These are phyloP conservation scores for Trematosphaeria pertusa DNA, from an alignment of 2,329 filamentous ascomycete genomes.

Conservation along the genomic window DNA sequence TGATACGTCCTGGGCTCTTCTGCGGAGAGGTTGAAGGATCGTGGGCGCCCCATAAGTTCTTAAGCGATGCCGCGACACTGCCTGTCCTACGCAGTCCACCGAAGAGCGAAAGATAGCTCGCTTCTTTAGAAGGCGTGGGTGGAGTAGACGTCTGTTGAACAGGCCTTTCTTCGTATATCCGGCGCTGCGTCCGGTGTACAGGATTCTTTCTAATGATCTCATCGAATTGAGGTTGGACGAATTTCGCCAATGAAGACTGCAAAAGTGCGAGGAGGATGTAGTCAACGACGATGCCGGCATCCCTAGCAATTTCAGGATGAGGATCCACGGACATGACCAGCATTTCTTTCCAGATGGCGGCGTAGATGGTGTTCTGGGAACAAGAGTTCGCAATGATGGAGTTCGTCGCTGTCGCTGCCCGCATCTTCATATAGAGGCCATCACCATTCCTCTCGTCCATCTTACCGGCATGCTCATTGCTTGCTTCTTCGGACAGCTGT, in stretches of 20 bases:
- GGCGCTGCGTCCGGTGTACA: conserved; percentile 55
- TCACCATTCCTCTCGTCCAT: conserved; percentile 36
- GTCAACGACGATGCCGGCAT: conserved; percentile 85
- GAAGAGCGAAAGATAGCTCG: conserved; percentile 64
- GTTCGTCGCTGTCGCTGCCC: conserved; percentile 18
- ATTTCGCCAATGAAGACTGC: conserved; percentile 74
- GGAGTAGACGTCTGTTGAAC: conserved; percentile 57
- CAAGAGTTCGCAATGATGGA: conserved; percentile 26
- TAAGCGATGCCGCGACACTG: conserved; percentile 69
- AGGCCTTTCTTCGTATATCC: conserved; percentile 35
- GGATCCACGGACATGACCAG: conserved; percentile 92
- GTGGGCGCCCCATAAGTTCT: conserved; percentile 61
- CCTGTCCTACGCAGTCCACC: conserved; percentile 67
- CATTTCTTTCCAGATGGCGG: conserved; percentile 92
- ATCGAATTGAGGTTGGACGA: conserved; percentile 75
- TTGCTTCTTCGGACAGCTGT: conserved; percentile 81
- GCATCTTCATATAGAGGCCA: conserved; percentile 38
- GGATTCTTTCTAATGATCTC: conserved; percentile 63
- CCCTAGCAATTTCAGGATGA: conserved; percentile 88
- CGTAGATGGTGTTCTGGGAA: conserved; percentile 88
- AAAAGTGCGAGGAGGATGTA: conserved; percentile 80
- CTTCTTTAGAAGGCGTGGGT: conserved; percentile 59
- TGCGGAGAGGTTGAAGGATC: conserved; percentile 38
- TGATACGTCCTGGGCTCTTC: conserved; percentile 49
- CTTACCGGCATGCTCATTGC: conserved; percentile 17